These are phyloP conservation scores for Candida xiaguanensis DNA, from an alignment of 805 yeast species.

Conservation along the genomic window DNA sequence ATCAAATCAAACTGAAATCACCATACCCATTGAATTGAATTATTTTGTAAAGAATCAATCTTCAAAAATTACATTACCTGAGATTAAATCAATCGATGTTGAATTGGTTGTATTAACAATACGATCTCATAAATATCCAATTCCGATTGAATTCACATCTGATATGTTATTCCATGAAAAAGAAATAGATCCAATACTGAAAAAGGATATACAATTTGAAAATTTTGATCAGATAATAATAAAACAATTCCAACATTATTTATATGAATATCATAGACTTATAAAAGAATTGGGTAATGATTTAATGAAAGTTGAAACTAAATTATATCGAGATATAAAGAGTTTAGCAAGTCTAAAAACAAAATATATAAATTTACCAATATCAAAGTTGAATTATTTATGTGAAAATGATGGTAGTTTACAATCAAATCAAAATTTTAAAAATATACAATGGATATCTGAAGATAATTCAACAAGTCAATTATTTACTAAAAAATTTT, in stretches of 20 bases:
- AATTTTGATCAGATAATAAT: constrained; percentile 33
- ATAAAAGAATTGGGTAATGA: constrained; percentile 35
- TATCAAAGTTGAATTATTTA: constrained; percentile 17
- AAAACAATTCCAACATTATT: constrained; percentile 25
- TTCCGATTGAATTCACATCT: constrained; percentile 39
- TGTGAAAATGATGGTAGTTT: constrained; percentile 10
- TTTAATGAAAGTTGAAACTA: constrained; percentile 29
- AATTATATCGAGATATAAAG: constrained; percentile 33
- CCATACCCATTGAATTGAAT: constrained; percentile 21
- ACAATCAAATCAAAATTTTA: constrained; percentile 20
- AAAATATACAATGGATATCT: constrained; percentile 28
- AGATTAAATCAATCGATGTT: constrained; percentile 28
- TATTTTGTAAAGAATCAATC: constrained; percentile 12
- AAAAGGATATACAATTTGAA: constrained; percentile 13
- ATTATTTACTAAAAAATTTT: constrained; percentile 26
- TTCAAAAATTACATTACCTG: constrained; percentile 19
- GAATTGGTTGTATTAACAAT: constrained; percentile 37
- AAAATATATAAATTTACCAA: constrained; percentile 29
- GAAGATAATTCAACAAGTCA: constrained; percentile 7
- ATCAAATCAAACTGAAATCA: constrained; percentile 15
- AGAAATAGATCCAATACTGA: constrained; percentile 20
- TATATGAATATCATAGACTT: constrained; percentile 22
- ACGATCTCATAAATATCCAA: constrained; percentile 28
- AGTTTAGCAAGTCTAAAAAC: constrained; percentile 30
- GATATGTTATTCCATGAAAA: constrained; percentile 36